Percentiles rank a stretch among this genome's conserved stretches.
phyloP scores from a whole-genome alignment of 148 eudicot genomes.

The Selenicereus undatus region DNA sequence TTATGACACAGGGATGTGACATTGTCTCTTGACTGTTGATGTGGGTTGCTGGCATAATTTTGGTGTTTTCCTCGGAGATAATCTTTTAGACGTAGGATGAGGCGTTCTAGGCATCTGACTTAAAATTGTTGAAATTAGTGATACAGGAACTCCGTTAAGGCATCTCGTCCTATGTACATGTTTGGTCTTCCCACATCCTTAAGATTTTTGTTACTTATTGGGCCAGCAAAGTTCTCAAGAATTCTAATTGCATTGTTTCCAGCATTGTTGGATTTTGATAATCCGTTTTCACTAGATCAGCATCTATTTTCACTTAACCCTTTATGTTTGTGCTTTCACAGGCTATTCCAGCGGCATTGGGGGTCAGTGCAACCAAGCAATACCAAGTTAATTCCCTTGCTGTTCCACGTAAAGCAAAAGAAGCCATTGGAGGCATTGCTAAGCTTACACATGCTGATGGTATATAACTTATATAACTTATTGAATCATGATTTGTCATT shows the following conservation, averaged over 20 bases:
- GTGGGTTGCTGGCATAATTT: background rate
- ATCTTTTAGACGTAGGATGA: background rate
- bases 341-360: conserved; percentile 95
- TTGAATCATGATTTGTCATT: background rate
- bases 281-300: background rate
- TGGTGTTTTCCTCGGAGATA: background rate
- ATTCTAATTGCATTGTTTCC: background rate
- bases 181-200: background rate
- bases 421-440: conserved; percentile 98
- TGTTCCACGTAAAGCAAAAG: conserved; percentile 97
- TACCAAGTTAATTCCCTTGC: conserved; percentile 98
- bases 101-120: background rate
- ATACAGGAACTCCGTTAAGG: background rate
- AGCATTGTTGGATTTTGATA: background rate
- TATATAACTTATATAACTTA: conserved; percentile 33
- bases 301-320: background rate
- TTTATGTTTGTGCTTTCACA: conserved; percentile 22
- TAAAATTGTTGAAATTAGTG: background rate
- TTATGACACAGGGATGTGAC: background rate
- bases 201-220: background rate
- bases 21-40: background rate
- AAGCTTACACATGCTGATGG: conserved; percentile 95
- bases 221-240: background rate
- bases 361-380: conserved; percentile 76
- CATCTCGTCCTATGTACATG: background rate